phyloP scores from a whole-genome alignment of 345 rosid genomes.

The Physaria fendleri region DNA sequence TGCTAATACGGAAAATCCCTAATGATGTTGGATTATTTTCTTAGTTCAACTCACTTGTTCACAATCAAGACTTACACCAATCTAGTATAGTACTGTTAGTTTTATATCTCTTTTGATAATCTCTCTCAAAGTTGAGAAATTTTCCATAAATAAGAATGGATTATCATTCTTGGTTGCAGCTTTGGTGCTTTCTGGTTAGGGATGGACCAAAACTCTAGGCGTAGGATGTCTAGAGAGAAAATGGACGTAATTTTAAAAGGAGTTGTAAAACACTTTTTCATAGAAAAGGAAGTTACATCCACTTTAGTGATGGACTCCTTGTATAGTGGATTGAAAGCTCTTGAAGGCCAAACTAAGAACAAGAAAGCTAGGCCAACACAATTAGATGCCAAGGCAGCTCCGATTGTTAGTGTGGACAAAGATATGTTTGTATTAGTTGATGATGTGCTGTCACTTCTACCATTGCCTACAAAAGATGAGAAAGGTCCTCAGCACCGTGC shows the following conservation, averaged over 20 bases:
- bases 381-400: slow-evolving; percentile 64
- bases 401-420: slow-evolving; percentile 70
- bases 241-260: slow-evolving; percentile 74
- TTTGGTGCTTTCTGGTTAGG: slow-evolving; percentile 85
- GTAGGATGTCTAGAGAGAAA: slow-evolving; percentile 84
- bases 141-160: not conserved
- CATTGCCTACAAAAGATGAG: slow-evolving; percentile 84
- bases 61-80: slow-evolving; percentile 22
- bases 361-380: slow-evolving; percentile 53
- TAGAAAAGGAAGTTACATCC: slow-evolving; percentile 98
- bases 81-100: slow-evolving; percentile 26
- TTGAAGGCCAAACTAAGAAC: slow-evolving; percentile 74
- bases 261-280: slow-evolving; percentile 89
- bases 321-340: slow-evolving; percentile 97
- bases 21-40: slow-evolving; percentile 21
- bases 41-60: slow-evolving; percentile 31
- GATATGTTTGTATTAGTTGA: slow-evolving; percentile 87
- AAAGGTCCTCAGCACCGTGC: slow-evolving; percentile 88
- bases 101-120: slow-evolving; percentile 13
- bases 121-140: slow-evolving; percentile 11
- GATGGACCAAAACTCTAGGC: slow-evolving; percentile 68
- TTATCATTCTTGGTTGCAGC: slow-evolving; percentile 46
- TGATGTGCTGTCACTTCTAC: slow-evolving; percentile 66
- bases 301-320: slow-evolving; percentile 99
- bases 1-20: slow-evolving; percentile 25